Conservation (phyloP, 2,329 filamentous ascomycete species). For the Ustilaginoidea virens region DNA sequence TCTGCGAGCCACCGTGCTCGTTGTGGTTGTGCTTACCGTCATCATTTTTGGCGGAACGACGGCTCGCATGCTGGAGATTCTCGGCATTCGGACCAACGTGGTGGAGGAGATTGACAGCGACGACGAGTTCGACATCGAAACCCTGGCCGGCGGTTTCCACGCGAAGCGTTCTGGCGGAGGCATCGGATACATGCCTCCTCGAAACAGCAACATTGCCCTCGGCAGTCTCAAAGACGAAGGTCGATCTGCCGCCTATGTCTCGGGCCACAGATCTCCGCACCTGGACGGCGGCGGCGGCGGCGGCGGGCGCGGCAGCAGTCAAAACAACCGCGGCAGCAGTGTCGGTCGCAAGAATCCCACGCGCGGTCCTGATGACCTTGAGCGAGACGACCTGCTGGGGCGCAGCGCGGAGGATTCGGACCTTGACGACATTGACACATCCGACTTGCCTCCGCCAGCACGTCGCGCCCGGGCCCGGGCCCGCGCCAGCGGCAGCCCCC, state of each 20-base stretch:
- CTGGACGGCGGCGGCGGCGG: constrained; percentile 16
- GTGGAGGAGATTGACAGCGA: constrained; percentile 96
- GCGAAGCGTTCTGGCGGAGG: constrained; percentile 65
- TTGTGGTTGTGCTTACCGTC: constrained; percentile 92
- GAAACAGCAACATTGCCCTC: constrained; percentile 44
- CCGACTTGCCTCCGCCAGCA: constrained; percentile 49
- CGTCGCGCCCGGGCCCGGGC: constrained; percentile 15
- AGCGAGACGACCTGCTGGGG: constrained; percentile 41
- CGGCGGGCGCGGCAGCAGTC: constrained; percentile 14
- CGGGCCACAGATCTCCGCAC: constrained; percentile 36
- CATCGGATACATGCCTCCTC: constrained; percentile 62
- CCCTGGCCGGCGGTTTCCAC: constrained; percentile 55
- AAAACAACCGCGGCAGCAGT: constrained; percentile 31
- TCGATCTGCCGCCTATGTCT: constrained; percentile 32
- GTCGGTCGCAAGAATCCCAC: constrained; percentile 37
- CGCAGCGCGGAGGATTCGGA: constrained; percentile 38
- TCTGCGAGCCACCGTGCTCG: constrained; percentile 84
- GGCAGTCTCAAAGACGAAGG: constrained; percentile 31
- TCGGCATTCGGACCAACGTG: constrained; percentile 91
- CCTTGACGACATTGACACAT: constrained; percentile 50
- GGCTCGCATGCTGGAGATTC: constrained; percentile 90
- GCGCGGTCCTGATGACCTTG: constrained; percentile 28
- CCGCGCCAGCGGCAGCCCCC: constrained; percentile 7
- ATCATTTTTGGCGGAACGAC: constrained; percentile 98
- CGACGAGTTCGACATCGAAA: constrained; percentile 95